Conservation (phyloP, 495 filamentous ascomycete genomes). For the Aspergillus campestris region DNA sequence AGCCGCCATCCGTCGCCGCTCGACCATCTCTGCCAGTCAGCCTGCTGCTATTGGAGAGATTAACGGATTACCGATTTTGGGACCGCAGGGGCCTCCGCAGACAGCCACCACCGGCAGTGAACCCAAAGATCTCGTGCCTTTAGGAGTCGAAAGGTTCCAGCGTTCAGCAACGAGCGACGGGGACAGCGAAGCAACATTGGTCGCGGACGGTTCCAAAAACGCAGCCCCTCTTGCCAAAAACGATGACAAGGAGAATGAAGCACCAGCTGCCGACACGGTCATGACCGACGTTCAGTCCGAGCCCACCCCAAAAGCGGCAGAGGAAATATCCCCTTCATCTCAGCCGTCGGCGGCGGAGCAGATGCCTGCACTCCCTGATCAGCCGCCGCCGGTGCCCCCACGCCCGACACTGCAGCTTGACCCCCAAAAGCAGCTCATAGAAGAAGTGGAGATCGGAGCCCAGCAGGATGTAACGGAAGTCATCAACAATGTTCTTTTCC, state of each 20-base stretch:
- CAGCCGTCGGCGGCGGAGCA: neutral
- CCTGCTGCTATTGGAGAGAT: constrained; percentile 42
- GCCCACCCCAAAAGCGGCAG: constrained; percentile 5
- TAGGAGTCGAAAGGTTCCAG: constrained; percentile 13
- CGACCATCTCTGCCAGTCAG: constrained; percentile 37
- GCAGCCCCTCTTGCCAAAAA: constrained; percentile 15
- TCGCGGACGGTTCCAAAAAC: constrained; percentile 24
- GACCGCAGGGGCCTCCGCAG: constrained; percentile 41
- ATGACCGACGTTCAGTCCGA: constrained; percentile 10
- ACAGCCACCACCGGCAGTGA: constrained; percentile 11
- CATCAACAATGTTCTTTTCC: constrained; percentile 82
- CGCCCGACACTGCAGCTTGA: constrained; percentile 30
- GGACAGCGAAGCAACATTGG: constrained; percentile 46
- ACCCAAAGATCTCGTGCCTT: constrained; percentile 7
- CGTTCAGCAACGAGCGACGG: constrained; percentile 18
- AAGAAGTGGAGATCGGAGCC: constrained; percentile 53
- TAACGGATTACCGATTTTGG: constrained; percentile 41
- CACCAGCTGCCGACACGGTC: constrained; percentile 14
- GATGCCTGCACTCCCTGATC: constrained; percentile 13
- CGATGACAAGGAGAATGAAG: constrained; percentile 39
- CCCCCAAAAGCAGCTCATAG: constrained; percentile 31
- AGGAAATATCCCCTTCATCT: neutral
- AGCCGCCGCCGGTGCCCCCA: constrained; percentile 41
- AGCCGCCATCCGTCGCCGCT: constrained; percentile 47
- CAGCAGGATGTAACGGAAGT: constrained; percentile 95